Conservation (phyloP, 345 rosid species). For the Ceriops decandra region DNA sequence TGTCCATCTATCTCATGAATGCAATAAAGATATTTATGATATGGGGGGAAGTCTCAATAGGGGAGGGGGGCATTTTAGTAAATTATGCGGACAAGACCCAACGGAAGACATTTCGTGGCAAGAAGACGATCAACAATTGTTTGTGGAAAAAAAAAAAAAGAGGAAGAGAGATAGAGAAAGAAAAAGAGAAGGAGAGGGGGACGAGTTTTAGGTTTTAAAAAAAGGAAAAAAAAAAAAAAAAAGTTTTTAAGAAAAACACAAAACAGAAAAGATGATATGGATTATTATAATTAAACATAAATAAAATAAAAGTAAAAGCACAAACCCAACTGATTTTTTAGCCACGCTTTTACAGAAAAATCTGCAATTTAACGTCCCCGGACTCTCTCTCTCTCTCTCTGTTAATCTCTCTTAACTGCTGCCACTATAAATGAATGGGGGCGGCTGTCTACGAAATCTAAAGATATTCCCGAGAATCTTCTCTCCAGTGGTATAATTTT, state of each 20-base stretch:
- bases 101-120: background rate
- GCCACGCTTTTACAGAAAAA: conserved; percentile 45
- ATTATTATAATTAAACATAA: background rate
- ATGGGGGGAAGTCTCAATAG: too few species aligned
- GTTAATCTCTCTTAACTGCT: background rate
- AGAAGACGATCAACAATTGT: too few species aligned
- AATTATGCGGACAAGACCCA: too few species aligned
- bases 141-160: too few species aligned
- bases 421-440: background rate
- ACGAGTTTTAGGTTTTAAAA: background rate
- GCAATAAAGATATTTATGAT: too few species aligned
- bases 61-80: too few species aligned
- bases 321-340: conserved; percentile 23
- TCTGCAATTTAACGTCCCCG: conserved; percentile 38
- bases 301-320: conserved; percentile 11
- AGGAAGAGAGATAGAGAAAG: too few species aligned
- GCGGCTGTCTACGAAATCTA: background rate
- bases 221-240: background rate
- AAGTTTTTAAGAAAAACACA: background rate
- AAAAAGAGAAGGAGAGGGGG: too few species aligned
- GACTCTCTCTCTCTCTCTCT: background rate
- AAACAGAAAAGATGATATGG: background rate
- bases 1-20: too few species aligned
- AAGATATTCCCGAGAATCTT: conserved; percentile 42
- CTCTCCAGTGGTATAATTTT: conserved; percentile 19